Evolutionary conservation across 106 monocot genomes (phyloP).

Genomic region (Dioscorea alata): DNA sequence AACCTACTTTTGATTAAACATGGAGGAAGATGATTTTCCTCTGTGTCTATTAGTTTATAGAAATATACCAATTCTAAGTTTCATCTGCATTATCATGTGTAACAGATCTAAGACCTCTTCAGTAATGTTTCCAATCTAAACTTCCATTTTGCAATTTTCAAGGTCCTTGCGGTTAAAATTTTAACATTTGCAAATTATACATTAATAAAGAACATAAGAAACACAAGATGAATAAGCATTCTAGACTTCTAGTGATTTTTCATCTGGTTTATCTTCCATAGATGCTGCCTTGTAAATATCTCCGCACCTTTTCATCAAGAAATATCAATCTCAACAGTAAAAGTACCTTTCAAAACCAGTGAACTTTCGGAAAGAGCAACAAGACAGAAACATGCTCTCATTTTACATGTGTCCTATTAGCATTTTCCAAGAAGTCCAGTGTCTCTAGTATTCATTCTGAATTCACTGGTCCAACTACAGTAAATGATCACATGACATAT

Average conservation of each 20-base stretch:
- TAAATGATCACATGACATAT: constrained; percentile 6
- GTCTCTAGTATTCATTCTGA: background rate
- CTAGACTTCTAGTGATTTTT: no score
- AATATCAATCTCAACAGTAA: constrained; percentile 13
- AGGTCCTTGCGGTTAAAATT: no score
- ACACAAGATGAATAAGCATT: no score
- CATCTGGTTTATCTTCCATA: no score
- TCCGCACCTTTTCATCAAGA: background rate
- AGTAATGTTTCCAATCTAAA: no score
- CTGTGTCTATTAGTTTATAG: constrained; percentile 3
- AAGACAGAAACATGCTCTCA: background rate
- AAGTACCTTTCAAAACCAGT: constrained; percentile 7
- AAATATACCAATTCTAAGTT: constrained; percentile 2
- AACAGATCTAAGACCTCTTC: no score
- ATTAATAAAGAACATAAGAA: no score
- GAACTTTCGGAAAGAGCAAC: constrained; percentile 1
- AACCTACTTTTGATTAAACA: background rate
- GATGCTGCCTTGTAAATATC: no score
- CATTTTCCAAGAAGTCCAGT: background rate
- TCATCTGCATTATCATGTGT: no score
- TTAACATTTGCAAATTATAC: no score
- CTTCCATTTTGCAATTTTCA: no score
- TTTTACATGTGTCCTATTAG: background rate
- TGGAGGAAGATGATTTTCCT: background rate
- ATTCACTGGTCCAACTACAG: constrained; percentile 10